These are phyloP conservation scores for Tricladium varicosporioides DNA, from an alignment of 2,329 filamentous ascomycete genomes.

Conservation along the genomic window DNA sequence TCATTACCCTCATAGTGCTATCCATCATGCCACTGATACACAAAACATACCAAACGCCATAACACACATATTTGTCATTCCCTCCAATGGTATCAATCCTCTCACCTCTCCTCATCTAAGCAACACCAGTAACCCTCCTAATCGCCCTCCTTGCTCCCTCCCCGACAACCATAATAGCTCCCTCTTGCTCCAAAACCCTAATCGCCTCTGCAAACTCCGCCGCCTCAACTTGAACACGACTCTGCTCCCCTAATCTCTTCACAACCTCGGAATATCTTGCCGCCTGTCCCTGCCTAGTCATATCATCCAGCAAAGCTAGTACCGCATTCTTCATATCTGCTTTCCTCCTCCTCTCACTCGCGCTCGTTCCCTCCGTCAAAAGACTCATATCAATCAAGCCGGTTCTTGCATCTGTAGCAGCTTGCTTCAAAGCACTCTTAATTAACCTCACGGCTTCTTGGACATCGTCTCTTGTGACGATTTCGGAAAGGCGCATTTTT, in stretches of 20 bases:
- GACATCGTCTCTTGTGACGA: conserved; percentile 80
- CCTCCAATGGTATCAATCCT: too few relatives aligned
- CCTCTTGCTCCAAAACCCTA: conserved; percentile 79
- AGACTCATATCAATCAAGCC: conserved; percentile 97
- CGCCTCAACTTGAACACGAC: conserved; percentile 69
- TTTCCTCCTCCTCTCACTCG: conserved; percentile 78
- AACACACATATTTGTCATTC: too few relatives aligned
- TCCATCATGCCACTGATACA: too few relatives aligned
- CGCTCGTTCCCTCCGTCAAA: conserved; percentile 88
- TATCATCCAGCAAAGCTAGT: conserved; percentile 73
- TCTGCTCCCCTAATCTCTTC: conserved; percentile 68
- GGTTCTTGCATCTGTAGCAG: conserved; percentile 87
- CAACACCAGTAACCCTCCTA: conserved; percentile 64
- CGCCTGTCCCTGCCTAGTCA: conserved; percentile 64
- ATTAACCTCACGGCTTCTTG: conserved; percentile 89
- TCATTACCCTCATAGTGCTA: background rate
- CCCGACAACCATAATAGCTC: conserved; percentile 73
- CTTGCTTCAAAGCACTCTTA: conserved; percentile 90
- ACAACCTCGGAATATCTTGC: conserved; percentile 79
- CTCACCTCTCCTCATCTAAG: conserved; percentile 24
- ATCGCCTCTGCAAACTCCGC: conserved; percentile 82
- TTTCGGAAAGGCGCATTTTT: conserved; percentile 84
- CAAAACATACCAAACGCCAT: too few relatives aligned
- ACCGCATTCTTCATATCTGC: conserved; percentile 83
- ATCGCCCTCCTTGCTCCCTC: conserved; percentile 83